phyloP scores from a whole-genome alignment of 2,329 filamentous ascomycete species.

The Apiospora malaysiana region DNA sequence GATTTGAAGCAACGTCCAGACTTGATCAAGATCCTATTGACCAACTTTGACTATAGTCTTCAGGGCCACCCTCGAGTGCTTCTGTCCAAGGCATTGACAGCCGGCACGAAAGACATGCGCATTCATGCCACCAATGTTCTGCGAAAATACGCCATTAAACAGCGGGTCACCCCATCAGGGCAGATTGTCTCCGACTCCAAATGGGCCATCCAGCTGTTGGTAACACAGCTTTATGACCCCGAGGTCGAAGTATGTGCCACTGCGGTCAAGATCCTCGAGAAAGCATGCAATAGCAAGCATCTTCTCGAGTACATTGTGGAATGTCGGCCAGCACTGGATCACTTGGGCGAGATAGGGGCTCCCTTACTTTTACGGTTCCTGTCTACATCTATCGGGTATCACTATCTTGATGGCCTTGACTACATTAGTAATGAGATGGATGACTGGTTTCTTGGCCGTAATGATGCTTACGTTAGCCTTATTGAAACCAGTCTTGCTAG shows the following conservation, averaged over 20 bases:
- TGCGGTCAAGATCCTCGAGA: constrained; percentile 95
- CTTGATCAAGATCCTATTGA: constrained; percentile 84
- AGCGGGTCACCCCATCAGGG: constrained; percentile 45
- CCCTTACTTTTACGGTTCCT: constrained; percentile 90
- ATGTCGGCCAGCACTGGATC: constrained; percentile 91
- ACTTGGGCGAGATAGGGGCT: constrained; percentile 94
- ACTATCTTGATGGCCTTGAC: constrained; percentile 94
- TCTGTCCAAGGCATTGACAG: constrained; percentile 90
- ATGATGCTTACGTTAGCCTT: constrained; percentile 92
- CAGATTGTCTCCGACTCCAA: constrained; percentile 72
- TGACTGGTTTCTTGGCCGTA: constrained; percentile 97
- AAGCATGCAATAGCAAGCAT: constrained; percentile 90
- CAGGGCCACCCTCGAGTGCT: constrained; percentile 90
- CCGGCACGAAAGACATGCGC: constrained; percentile 87
- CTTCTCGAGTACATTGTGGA: constrained; percentile 96
- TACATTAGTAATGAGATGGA: constrained; percentile 99
- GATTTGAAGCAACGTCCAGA: constrained; percentile 91
- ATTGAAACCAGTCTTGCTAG: constrained; percentile 95
- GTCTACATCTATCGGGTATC: constrained; percentile 95
- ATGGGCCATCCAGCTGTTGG: constrained; percentile 95
- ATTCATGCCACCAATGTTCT: constrained; percentile 88
- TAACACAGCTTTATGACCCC: constrained; percentile 97
- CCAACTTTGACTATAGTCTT: constrained; percentile 90
- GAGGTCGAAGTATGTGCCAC: constrained; percentile 96
- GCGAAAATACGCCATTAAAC: constrained; percentile 79